Conservation (phyloP, 495 filamentous ascomycete genomes). For the Hypoxylon cercidicola region DNA sequence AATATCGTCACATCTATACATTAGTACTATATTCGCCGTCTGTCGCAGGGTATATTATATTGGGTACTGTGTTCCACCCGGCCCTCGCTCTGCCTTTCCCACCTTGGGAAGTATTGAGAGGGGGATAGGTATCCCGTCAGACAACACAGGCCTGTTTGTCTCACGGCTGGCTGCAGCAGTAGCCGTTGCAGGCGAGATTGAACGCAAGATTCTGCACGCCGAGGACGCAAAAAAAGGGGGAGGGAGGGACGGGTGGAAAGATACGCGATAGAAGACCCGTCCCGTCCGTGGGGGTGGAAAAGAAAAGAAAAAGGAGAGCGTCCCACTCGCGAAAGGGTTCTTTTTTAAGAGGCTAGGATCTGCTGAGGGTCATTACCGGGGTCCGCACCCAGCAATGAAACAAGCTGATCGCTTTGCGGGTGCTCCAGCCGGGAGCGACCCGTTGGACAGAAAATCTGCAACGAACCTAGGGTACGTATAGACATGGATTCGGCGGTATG, state of each 20-base stretch:
- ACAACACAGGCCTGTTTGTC: too few relatives aligned
- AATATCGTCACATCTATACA: too few relatives aligned
- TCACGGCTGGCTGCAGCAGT: slow-evolving; percentile 21
- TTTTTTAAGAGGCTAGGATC: background rate
- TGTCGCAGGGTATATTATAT: too few relatives aligned
- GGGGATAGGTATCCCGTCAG: too few relatives aligned
- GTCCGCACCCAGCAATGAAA: slow-evolving; percentile 34
- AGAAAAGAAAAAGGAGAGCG: slow-evolving; percentile 18
- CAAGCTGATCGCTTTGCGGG: slow-evolving; percentile 34
- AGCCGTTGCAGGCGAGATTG: slow-evolving; percentile 19
- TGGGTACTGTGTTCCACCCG: too few relatives aligned
- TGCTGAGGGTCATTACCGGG: slow-evolving; percentile 21
- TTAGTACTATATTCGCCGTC: too few relatives aligned
- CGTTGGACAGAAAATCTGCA: slow-evolving; percentile 21
- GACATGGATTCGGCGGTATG: slow-evolving; percentile 5
- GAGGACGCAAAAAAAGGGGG: too few relatives aligned
- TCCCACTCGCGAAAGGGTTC: slow-evolving; percentile 15
- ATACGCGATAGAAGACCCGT: too few relatives aligned
- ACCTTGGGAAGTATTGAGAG: slow-evolving; percentile 1
- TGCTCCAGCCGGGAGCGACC: slow-evolving; percentile 31
- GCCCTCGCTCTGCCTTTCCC: slow-evolving; percentile 2
- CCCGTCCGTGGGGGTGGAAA: background rate
- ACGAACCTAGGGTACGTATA: slow-evolving; percentile 25
- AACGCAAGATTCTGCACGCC: slow-evolving; percentile 21
- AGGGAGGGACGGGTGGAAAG: too few relatives aligned